A percentile compares a stretch with the other conserved stretches of the same genome.
Conservation (phyloP, 768 basidiomycete genomes). For the Dioszegia crocea region DNA sequence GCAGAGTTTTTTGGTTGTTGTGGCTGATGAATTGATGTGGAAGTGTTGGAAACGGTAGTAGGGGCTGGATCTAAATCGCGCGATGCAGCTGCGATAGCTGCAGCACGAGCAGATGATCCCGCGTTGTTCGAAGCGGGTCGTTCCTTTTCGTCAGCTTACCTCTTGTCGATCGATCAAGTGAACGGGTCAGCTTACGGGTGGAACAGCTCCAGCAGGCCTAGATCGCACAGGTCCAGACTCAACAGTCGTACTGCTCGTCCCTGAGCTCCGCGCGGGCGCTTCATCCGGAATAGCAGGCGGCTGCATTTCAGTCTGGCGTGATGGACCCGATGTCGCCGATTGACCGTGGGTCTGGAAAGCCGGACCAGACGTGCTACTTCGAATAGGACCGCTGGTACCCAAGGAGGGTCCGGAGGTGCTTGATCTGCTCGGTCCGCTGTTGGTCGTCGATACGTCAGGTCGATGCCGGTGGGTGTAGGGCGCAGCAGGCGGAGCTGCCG, state of each 20-base stretch:
- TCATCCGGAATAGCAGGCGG: background rate
- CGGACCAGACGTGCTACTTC: background rate
- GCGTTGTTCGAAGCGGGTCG: conserved; percentile 3
- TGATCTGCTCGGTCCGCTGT: background rate
- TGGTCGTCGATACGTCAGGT: conserved; percentile 15
- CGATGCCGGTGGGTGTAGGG: conserved; percentile 38
- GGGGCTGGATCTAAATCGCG: conserved; percentile 1
- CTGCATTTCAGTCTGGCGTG: background rate
- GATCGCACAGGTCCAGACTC: background rate
- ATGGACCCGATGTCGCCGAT: background rate
- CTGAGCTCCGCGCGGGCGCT: background rate
- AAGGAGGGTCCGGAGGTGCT: background rate
- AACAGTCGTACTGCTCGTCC: background rate
- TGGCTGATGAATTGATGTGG: background rate
- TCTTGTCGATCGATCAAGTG: too few relatives aligned
- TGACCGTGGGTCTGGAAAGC: too few relatives aligned
- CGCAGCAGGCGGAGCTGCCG: background rate
- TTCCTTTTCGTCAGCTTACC: conserved; percentile 1
- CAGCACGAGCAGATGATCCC: conserved; percentile 11
- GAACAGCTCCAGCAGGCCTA: background rate
- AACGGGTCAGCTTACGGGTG: conserved; percentile 5
- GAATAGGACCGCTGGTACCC: background rate
- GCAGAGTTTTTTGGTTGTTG: too few relatives aligned
- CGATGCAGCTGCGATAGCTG: conserved; percentile 18
- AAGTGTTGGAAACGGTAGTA: conserved; percentile 7